phyloP scores from a whole-genome alignment of 1,284 basidiomycete species.

The Trichosporon ovoides region DNA sequence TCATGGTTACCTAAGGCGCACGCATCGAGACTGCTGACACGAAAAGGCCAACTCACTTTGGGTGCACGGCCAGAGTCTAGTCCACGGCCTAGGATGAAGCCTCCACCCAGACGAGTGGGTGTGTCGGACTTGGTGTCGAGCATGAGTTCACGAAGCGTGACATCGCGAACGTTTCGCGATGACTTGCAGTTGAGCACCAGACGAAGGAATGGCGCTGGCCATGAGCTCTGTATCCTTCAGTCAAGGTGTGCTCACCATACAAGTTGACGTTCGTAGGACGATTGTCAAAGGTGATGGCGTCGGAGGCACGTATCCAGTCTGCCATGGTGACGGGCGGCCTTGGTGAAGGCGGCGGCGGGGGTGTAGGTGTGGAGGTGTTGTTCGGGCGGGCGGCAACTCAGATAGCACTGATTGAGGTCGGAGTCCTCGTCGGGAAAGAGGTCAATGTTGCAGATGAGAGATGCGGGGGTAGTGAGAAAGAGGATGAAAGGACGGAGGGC shows the following conservation, averaged over 20 bases:
- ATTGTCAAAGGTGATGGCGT: constrained; percentile 3
- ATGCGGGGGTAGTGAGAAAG: background rate
- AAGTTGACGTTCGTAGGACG: background rate
- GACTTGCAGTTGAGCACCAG: constrained; percentile 1
- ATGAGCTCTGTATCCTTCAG: background rate
- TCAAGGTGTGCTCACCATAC: background rate
- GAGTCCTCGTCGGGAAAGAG: background rate
- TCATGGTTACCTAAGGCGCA: too few relatives aligned
- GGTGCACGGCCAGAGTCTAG: constrained; percentile 3
- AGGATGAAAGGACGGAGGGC: background rate
- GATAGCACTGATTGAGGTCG: background rate
- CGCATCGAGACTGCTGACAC: too few relatives aligned
- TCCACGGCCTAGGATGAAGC: constrained; percentile 4
- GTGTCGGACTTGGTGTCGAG: background rate
- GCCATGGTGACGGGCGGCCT: background rate
- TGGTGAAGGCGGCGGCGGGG: too few relatives aligned
- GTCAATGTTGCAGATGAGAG: background rate
- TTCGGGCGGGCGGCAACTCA: background rate
- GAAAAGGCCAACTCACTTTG: background rate
- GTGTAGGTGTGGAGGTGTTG: background rate
- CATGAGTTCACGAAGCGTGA: background rate
- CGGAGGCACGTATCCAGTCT: background rate
- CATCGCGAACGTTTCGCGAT: background rate
- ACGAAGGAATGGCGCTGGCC: background rate
- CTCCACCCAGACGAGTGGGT: background rate